Conservation (phyloP, 345 rosid genomes). For the Cardamine occulta region DNA sequence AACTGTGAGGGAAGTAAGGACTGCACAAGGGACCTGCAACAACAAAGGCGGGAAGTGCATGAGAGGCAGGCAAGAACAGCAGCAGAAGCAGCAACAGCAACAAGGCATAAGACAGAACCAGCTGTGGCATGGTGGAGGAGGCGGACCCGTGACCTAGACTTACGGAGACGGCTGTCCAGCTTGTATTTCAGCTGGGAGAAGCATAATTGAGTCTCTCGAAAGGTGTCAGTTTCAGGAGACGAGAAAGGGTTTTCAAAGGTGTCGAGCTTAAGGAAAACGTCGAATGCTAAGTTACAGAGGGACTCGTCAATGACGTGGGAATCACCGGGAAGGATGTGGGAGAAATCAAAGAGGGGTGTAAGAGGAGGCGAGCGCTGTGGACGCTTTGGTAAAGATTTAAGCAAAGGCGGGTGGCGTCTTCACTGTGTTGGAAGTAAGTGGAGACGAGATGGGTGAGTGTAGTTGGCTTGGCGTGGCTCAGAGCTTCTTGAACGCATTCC, state of each 20-base stretch:
- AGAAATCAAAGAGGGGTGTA: conserved; percentile 58
- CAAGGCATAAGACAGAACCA: conserved; percentile 57
- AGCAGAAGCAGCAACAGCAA: conserved; percentile 56
- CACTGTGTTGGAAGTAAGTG: conserved; percentile 68
- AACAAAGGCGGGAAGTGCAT: conserved; percentile 56
- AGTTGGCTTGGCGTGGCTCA: conserved; percentile 47
- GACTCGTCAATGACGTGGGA: conserved; percentile 45
- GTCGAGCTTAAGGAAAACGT: conserved; percentile 57
- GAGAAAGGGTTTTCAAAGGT: conserved; percentile 68
- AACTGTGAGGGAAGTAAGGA: conserved; percentile 48
- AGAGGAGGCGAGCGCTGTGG: conserved; percentile 55
- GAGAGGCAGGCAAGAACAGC: conserved; percentile 52
- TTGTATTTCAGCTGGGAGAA: conserved; percentile 61
- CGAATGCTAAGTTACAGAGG: conserved; percentile 55
- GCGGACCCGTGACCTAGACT: conserved; percentile 62
- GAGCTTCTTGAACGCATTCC: conserved; percentile 63
- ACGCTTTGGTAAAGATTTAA: conserved; percentile 57
- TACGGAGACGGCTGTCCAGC: conserved; percentile 54
- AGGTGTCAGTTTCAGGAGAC: conserved; percentile 50
- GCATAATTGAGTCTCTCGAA: conserved; percentile 55
- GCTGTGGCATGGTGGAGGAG: conserved; percentile 50
- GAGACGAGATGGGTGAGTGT: conserved; percentile 59
- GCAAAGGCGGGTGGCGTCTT: conserved; percentile 58
- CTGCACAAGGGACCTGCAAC: conserved; percentile 56
- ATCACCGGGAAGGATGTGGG: conserved; percentile 55